Base-by-base conservation (phyloP, 306 rosid species). In the Herpetospermum pedunculosum region DNA sequence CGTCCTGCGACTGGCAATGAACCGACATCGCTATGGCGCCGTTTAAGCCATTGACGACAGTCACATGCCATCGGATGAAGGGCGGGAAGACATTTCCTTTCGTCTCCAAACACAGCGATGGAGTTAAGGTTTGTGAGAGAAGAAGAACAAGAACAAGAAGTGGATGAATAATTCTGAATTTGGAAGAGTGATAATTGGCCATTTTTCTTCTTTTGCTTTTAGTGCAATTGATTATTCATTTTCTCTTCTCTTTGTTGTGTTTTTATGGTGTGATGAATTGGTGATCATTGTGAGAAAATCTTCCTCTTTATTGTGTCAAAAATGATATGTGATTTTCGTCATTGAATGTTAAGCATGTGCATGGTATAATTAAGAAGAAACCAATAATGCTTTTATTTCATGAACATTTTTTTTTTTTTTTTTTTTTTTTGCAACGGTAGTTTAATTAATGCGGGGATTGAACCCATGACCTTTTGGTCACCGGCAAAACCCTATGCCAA, bases 1-100 rank as follows among this genome's bases (percentile, higher is more conserved):
- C 65, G 37, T 79, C 76, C 14, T 69, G 76, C 10, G 79, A 79
- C 9, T 5, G 52, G 46, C 79, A 79, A 18, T 79, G 79, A 9
- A 49, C 58, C 14, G 4, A 55, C 54, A 79, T 12, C 0, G 29
- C 10, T 5, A 4, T 1, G 10, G 19, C n/a, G 76, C 1, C 37
- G 21, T 52, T 52, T 25, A 72, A 49, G 28, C 64, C 49, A 29
- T 72, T 72, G 30, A 38, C 25, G 32, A 72, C 23, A 4, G 14
- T 50, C 21, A 72, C 76, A 4, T 72, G 76, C 76, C 76, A 72
- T 50, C 26, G 8, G 49, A 72, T 72, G 64, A 72, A 54, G 26
- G 76, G 47, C 19, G 76, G 76, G 63, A 72, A 72, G 48, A 72
- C 48, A 16, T 9, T 19, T 19, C 34, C 32, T 19, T 72, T 52